Base-by-base conservation (phyloP, 352 stramenopile species). In the Thraustochytrium sp. region DNA sequence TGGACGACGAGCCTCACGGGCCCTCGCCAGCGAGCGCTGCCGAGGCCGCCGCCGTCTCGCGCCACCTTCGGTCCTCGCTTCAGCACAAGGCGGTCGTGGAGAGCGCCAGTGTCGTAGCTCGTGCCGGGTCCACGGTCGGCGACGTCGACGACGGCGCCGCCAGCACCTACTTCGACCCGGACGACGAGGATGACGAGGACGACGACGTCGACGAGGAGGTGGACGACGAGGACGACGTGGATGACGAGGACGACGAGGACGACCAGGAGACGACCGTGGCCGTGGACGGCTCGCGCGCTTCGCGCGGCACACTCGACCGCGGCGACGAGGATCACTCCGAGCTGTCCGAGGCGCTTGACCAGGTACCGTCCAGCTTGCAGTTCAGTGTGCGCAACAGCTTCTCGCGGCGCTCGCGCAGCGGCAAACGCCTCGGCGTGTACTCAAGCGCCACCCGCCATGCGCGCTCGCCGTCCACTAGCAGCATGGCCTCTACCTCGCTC, bases 181-280 rank as follows among this genome's bases (percentile, higher is more conserved):
- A 72, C 26, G 59, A 72, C 40, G 59, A 72, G 13, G 18, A 18
- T 18, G 55, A 65, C 18, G 18, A 65, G 4, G 59, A 72, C 40
- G 18, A 72, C 59, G 59, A 72, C 59, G 59, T 44, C 13, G 59
- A 72, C 26, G 26, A 72, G 42, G 59, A 72, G 9, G 59, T 34
- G 13, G 51, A 29, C 51, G 51, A 59, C 26, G 51, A 59, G 5
- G 11, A 26, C 26, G 51, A 59, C 21, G 11, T 34, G 16, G 59
- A 72, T 29, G 59, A 72, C 59, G 59, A 72, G 13, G 59, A 72
- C 59, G 59, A 72, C 40, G 59, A 72, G 9, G 59, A 72, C 40
- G 59, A 72, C 36, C 59, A 72, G 26, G 59, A 72, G 9, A 72
- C 59, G n/a, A 72, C 59, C 8, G 59, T 31, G 42, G 59, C 59